phyloP scores from a whole-genome alignment of 371 early-diverging fungal genomes.

The Mucor lusitanicus region DNA sequence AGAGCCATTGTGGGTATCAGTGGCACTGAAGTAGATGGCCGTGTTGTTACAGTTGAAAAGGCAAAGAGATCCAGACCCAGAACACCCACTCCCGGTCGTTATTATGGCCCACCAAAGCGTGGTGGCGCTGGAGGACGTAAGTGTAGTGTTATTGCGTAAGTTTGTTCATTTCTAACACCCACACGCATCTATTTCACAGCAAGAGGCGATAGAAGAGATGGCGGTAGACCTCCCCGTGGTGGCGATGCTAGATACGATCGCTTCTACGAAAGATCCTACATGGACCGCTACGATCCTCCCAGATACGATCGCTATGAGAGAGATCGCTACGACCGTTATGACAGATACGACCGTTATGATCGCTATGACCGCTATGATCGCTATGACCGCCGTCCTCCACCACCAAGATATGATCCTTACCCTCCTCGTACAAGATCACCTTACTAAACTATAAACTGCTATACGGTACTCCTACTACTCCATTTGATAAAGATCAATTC shows the following conservation, averaged over 20 bases:
- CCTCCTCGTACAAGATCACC: conserved; percentile 57
- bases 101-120: conserved; percentile 82
- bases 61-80: conserved; percentile 77
- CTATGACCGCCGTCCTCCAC: conserved; percentile 59
- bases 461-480: not conserved
- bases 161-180: too few species aligned
- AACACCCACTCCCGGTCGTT: conserved; percentile 87
- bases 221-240: conserved; percentile 32
- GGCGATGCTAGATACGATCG: conserved; percentile 50
- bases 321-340: conserved; percentile 60
- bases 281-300: conserved; percentile 59
- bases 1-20: conserved; percentile 64
- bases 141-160: too few species aligned
- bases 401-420: conserved; percentile 57
- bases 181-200: too few species aligned
- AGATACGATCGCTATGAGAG: conserved; percentile 56
- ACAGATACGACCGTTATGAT: conserved; percentile 52
- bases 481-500: conserved; percentile 1
- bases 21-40: conserved; percentile 75
- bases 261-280: conserved; percentile 55
- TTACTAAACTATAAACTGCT: conserved; percentile 30
- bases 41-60: conserved; percentile 74
- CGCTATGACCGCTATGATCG: conserved; percentile 57
- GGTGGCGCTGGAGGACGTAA: conserved; percentile 39
- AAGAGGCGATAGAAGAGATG: conserved; percentile 31